phyloP scores from a whole-genome alignment of 306 rosid genomes.

The Rosa rugosa region DNA sequence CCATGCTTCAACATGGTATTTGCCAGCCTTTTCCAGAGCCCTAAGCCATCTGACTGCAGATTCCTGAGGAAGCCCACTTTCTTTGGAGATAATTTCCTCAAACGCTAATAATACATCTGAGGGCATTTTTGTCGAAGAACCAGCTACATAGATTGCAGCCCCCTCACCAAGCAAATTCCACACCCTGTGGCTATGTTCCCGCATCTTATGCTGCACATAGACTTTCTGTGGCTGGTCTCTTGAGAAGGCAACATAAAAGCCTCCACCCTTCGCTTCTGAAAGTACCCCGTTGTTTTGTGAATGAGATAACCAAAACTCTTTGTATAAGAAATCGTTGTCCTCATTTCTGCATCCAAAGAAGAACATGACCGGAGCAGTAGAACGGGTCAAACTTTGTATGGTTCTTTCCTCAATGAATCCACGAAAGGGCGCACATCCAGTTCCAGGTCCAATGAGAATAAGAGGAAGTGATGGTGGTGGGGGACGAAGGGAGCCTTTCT shows the following conservation, averaged over 20 bases:
- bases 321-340: conserved; percentile 69
- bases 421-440: conserved; percentile 89
- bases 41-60: conserved; percentile 71
- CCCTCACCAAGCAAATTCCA: conserved; percentile 75
- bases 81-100: conserved; percentile 66
- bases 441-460: conserved; percentile 89
- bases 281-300: conserved; percentile 58
- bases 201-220: conserved; percentile 89
- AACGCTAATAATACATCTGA: conserved; percentile 74
- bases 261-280: conserved; percentile 79
- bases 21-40: conserved; percentile 65
- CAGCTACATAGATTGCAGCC: conserved; percentile 81
- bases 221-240: conserved; percentile 80
- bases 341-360: conserved; percentile 84
- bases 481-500: conserved; percentile 74
- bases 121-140: conserved; percentile 94
- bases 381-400: conserved; percentile 43
- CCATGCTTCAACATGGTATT: conserved; percentile 86
- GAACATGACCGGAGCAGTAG: conserved; percentile 72
- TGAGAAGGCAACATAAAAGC: conserved; percentile 84
- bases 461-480: conserved; percentile 83
- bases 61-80: conserved; percentile 62
- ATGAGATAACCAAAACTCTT: conserved; percentile 73
- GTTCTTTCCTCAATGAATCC: conserved; percentile 90
- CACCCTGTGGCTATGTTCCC: conserved; percentile 57